Percentiles rank a stretch among this genome's conserved stretches.
Evolutionary conservation across 148 eudicot genomes (phyloP).

Genomic region (Gaultheria prostrata): DNA sequence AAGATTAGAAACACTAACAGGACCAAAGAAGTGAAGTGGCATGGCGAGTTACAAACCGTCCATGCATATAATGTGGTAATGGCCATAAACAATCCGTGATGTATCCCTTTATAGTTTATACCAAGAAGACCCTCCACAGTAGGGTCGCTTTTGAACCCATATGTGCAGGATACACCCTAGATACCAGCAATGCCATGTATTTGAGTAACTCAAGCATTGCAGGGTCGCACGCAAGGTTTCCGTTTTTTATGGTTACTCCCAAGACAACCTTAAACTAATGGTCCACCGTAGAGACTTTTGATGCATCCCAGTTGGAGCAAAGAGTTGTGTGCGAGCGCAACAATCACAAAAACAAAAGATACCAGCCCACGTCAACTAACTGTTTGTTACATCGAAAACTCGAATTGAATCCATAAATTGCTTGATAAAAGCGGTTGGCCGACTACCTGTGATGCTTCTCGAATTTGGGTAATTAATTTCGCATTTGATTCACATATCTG

Average conservation of each 20-base stretch:
- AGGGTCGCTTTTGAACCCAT: background rate
- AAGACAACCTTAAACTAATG: background rate
- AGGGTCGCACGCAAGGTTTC: background rate
- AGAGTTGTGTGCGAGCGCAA: background rate
- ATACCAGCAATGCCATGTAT: background rate
- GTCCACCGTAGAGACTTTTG: background rate
- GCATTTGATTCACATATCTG: background rate
- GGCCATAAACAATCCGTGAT: background rate
- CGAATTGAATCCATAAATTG: background rate
- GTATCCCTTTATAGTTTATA: background rate
- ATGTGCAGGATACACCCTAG: background rate
- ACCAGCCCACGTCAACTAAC: background rate
- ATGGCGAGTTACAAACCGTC: background rate
- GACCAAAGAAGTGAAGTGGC: background rate
- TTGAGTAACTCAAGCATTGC: background rate
- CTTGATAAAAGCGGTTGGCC: background rate
- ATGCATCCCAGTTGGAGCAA: background rate
- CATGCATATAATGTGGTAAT: background rate
- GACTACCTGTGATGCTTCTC: background rate
- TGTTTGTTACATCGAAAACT: background rate
- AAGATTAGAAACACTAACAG: background rate
- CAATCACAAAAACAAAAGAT: background rate
- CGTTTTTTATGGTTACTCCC: background rate
- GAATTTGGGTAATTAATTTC: background rate
- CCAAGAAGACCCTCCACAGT: background rate